Evolutionary conservation across 2,329 filamentous ascomycete species (phyloP).

Genomic region (Septoria petroselini): DNA sequence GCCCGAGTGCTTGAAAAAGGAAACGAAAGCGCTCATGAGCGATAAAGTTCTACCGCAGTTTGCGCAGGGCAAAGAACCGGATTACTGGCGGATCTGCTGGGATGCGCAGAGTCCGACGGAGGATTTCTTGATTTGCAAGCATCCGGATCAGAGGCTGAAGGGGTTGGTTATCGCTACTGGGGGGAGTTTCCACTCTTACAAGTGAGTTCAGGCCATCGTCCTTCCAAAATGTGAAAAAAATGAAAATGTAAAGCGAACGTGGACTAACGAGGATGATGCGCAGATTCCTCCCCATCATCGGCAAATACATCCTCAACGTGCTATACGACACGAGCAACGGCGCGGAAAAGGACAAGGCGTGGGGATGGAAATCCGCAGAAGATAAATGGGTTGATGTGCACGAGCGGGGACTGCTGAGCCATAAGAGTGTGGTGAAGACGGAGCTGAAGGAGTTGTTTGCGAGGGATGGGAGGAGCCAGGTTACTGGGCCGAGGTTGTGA

Average conservation of each 20-base stretch:
- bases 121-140: constrained; percentile 57
- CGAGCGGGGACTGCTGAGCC: constrained; percentile 21
- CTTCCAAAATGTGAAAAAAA: too few species aligned
- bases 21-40: constrained; percentile 21
- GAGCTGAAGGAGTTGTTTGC: constrained; percentile 19
- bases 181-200: constrained; percentile 58
- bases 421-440: constrained; percentile 20
- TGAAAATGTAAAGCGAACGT: too few species aligned
- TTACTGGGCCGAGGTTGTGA: constrained; percentile 9
- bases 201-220: too few species aligned
- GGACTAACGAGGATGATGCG: neutral
- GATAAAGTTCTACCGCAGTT: constrained; percentile 37
- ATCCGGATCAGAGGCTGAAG: constrained; percentile 49
- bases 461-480: neutral
- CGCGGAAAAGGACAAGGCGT: constrained; percentile 36
- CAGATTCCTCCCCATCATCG: constrained; percentile 62
- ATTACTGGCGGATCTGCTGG: constrained; percentile 53
- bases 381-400: constrained; percentile 24
- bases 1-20: constrained; percentile 20
- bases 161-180: constrained; percentile 61
- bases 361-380: constrained; percentile 23
- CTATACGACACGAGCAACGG: constrained; percentile 39
- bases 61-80: constrained; percentile 35
- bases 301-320: constrained; percentile 55
- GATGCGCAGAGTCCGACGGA: constrained; percentile 61